Percentiles rank a stretch among this genome's conserved stretches.
Conservation (phyloP, 2,329 filamentous ascomycete genomes). For the Fusarium sp. region DNA sequence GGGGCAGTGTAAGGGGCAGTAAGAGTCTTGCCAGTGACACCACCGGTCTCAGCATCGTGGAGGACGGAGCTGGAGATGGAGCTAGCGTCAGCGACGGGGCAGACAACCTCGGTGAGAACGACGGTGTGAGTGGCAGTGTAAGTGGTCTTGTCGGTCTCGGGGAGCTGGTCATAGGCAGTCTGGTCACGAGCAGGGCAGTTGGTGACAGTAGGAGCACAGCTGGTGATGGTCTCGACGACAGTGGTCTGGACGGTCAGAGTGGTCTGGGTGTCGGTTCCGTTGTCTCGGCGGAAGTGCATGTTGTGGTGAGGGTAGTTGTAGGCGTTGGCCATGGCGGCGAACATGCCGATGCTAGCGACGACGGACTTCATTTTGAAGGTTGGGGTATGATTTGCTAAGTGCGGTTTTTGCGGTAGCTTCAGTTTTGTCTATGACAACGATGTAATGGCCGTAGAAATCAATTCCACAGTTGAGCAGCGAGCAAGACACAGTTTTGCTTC, state of each 20-base stretch:
- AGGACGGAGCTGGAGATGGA: slow-evolving; percentile 60
- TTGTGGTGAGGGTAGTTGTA: slow-evolving; percentile 54
- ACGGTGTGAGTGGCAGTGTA: slow-evolving; percentile 58
- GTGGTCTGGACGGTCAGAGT: slow-evolving; percentile 68
- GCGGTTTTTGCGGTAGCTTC: slow-evolving; percentile 35
- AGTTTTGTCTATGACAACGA: slow-evolving; percentile 47
- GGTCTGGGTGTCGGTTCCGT: slow-evolving; percentile 52
- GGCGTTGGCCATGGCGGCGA: slow-evolving; percentile 63
- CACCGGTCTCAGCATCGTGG: slow-evolving; percentile 54
- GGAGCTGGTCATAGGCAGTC: slow-evolving; percentile 54
- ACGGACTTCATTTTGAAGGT: slow-evolving; percentile 64
- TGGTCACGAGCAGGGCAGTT: slow-evolving; percentile 64
- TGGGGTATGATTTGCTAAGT: slow-evolving; percentile 25
- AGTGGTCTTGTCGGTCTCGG: slow-evolving; percentile 54
- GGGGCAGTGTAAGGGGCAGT: slow-evolving; percentile 36
- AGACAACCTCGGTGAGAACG: slow-evolving; percentile 59
- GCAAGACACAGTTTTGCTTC: slow-evolving; percentile 54
- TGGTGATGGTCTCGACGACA: slow-evolving; percentile 70
- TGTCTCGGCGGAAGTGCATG: slow-evolving; percentile 51
- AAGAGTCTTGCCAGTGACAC: slow-evolving; percentile 55
- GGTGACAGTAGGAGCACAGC: slow-evolving; percentile 70
- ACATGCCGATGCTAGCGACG: slow-evolving; percentile 60
- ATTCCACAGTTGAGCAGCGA: slow-evolving; percentile 50
- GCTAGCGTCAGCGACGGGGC: slow-evolving; percentile 61
- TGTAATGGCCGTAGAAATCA: slow-evolving; percentile 51